phyloP scores from a whole-genome alignment of 495 filamentous ascomycete genomes.

The Pseudevernia furfuracea region DNA sequence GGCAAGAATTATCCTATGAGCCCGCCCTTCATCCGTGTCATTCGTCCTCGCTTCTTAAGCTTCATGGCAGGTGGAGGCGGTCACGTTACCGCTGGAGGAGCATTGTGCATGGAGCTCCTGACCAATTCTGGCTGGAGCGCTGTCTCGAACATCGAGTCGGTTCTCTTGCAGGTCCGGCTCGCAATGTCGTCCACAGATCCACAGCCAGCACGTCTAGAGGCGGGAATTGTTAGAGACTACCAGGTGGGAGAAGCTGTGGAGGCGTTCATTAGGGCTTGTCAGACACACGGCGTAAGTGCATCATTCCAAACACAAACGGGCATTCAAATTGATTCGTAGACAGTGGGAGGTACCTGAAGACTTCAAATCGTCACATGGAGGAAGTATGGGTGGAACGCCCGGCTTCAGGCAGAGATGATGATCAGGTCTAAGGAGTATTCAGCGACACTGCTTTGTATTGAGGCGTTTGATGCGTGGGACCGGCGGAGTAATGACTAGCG shows the following conservation, averaged over 20 bases:
- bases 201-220: constrained; percentile 59
- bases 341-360: constrained; percentile 46
- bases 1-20: constrained; percentile 62
- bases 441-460: neutral
- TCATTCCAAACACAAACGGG: neutral
- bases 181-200: constrained; percentile 64
- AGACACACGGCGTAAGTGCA: constrained; percentile 46
- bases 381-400: neutral
- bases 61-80: constrained; percentile 72
- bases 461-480: neutral
- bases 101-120: constrained; percentile 87
- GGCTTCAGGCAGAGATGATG: neutral
- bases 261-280: constrained; percentile 62
- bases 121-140: constrained; percentile 79
- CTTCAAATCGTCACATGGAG: constrained; percentile 23
- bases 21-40: constrained; percentile 79
- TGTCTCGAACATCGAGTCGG: constrained; percentile 63
- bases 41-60: constrained; percentile 70
- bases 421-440: neutral
- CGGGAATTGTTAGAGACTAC: constrained; percentile 45
- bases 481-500: neutral
- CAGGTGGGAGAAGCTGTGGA: constrained; percentile 59
- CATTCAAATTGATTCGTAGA: neutral
- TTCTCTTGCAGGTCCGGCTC: constrained; percentile 75
- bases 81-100: constrained; percentile 81